phyloP scores from a whole-genome alignment of 192 early-diverging fungal genomes.

The Pilobolus umbonatus region DNA sequence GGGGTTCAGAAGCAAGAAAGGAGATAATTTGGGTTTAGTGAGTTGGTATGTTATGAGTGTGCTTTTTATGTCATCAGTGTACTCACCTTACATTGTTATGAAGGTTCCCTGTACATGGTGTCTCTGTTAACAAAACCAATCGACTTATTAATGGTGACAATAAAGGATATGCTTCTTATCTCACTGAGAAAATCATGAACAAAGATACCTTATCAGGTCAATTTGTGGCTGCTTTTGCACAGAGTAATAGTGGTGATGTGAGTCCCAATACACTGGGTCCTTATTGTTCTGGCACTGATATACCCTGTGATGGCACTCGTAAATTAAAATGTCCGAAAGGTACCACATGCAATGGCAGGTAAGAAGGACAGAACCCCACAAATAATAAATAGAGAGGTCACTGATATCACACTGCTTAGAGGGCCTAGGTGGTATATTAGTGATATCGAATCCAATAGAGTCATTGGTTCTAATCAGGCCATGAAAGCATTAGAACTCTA shows the following conservation, averaged over 20 bases:
- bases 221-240: conserved; percentile 31
- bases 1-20: conserved; percentile 13
- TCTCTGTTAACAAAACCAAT: conserved; percentile 31
- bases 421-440: conserved; percentile 24
- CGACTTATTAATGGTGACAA: conserved; percentile 30
- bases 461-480: conserved; percentile 33
- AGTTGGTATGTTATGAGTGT: too few species aligned
- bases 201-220: conserved; percentile 9
- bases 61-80: too few species aligned
- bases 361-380: not conserved
- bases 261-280: conserved; percentile 33
- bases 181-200: conserved; percentile 21
- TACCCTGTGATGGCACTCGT: conserved; percentile 24
- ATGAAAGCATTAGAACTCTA: conserved; percentile 23
- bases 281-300: conserved; percentile 27
- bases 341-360: conserved; percentile 22
- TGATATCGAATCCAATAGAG: conserved; percentile 29
- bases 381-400: not conserved
- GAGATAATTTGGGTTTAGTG: conserved; percentile 19
- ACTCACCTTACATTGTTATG: not conserved
- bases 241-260: conserved; percentile 27
- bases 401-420: not conserved
- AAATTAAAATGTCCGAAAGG: conserved; percentile 11
- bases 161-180: conserved; percentile 32
- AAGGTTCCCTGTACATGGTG: conserved; percentile 33